Conservation (phyloP, 2,329 filamentous ascomycete genomes). For the Cercospora sp. region DNA sequence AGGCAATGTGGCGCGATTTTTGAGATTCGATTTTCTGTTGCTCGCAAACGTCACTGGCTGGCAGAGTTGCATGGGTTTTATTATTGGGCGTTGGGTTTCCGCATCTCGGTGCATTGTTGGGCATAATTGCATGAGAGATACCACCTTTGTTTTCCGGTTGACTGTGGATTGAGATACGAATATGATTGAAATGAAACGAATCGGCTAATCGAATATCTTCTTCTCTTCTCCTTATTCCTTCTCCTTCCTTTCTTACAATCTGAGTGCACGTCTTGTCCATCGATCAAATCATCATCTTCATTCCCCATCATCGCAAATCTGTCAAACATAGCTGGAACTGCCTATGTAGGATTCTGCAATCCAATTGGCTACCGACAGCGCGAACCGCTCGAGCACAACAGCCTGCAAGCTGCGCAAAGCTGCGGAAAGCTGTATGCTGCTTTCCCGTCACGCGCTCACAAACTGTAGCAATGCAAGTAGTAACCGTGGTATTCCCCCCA, state of each 20-base stretch:
- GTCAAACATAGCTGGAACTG: too few species aligned
- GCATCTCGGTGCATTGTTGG: not conserved
- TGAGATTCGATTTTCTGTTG: not conserved
- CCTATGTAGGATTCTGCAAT: not conserved
- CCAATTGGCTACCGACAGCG: not conserved
- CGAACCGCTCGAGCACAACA: not conserved
- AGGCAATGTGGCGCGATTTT: not conserved
- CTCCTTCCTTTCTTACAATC: too few species aligned
- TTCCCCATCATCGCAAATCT: too few species aligned
- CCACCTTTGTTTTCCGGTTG: not conserved
- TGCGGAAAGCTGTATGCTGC: not conserved
- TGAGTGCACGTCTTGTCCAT: too few species aligned
- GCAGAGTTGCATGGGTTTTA: not conserved
- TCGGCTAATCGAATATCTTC: not conserved
- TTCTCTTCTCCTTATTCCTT: not conserved
- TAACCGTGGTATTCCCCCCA: not conserved
- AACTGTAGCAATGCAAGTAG: not conserved
- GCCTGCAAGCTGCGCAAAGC: not conserved
- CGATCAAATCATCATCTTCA: too few species aligned
- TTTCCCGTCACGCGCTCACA: not conserved
- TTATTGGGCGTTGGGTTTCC: not conserved
- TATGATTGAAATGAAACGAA: not conserved
- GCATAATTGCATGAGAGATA: conserved; percentile 5
- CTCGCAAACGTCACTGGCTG: conserved; percentile 3
- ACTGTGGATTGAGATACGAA: not conserved